Conservation (phyloP, 176 grass and related monocot species). For the Cocos nucifera region DNA sequence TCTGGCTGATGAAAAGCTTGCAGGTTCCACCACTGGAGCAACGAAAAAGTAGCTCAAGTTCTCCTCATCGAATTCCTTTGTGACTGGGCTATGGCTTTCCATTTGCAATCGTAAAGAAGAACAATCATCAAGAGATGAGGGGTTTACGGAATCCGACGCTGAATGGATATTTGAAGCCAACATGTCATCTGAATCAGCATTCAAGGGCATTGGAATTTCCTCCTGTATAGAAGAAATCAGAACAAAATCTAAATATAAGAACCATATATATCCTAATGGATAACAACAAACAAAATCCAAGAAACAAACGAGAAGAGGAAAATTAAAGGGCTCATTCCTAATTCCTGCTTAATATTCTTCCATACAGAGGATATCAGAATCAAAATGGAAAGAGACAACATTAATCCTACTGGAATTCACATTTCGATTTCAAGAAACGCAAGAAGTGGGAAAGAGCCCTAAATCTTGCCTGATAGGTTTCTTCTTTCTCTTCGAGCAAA, state of each 20-base stretch:
- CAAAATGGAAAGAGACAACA: not conserved
- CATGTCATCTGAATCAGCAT: conserved; percentile 15
- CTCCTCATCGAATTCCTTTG: conserved; percentile 13
- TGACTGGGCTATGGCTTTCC: conserved; percentile 9
- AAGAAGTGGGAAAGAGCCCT: conserved; percentile 1
- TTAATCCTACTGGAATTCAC: too few species aligned
- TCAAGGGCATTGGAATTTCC: not conserved
- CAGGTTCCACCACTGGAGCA: conserved; percentile 30
- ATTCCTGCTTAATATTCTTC: too few species aligned
- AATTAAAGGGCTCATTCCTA: too few species aligned
- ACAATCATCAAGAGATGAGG: not conserved
- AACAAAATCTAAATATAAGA: not conserved
- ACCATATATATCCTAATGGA: too few species aligned
- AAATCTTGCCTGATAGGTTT: conserved; percentile 35
- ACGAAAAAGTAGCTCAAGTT: not conserved
- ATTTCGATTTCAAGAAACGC: not conserved
- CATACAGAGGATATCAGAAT: too few species aligned
- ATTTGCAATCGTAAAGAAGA: conserved; percentile 23
- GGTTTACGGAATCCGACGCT: conserved; percentile 22
- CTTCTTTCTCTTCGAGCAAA: conserved; percentile 68
- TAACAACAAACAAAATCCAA: too few species aligned
- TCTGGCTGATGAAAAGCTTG: conserved; percentile 22
- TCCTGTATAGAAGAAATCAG: conserved; percentile 21
- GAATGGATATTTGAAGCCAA: conserved; percentile 24
- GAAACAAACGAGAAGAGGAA: too few species aligned